Evolutionary conservation across 345 rosid genomes (phyloP).

Genomic region (Capsella bursapastoris): DNA sequence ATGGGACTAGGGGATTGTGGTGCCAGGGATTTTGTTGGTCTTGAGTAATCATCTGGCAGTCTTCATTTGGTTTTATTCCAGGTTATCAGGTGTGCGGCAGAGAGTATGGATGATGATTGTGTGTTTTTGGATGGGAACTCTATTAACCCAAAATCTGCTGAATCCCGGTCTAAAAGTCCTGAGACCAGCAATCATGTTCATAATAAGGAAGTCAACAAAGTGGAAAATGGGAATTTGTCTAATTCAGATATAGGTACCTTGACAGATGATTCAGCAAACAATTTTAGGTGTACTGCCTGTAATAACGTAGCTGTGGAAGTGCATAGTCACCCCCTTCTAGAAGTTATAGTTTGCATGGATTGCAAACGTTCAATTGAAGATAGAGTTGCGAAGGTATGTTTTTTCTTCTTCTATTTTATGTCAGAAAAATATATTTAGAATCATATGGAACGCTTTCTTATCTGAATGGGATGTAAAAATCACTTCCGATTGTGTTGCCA

Average conservation of each 20-base stretch:
- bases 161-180: constrained; percentile 32
- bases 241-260: constrained; percentile 51
- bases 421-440: constrained; percentile 13
- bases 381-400: constrained; percentile 74
- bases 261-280: constrained; percentile 45
- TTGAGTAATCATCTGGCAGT: constrained; percentile 27
- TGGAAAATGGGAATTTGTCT: constrained; percentile 46
- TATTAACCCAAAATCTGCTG: constrained; percentile 30
- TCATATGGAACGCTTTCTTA: constrained; percentile 26
- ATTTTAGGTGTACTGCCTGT: constrained; percentile 83
- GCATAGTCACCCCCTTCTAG: constrained; percentile 78
- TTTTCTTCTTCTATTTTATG: constrained; percentile 23
- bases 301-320: constrained; percentile 63
- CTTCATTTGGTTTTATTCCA: constrained; percentile 39
- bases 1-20: not conserved
- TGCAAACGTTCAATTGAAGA: constrained; percentile 76
- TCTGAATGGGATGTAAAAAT: constrained; percentile 6
- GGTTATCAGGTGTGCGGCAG: constrained; percentile 44
- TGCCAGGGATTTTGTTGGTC: constrained; percentile 18
- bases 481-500: not conserved
- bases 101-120: constrained; percentile 45
- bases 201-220: constrained; percentile 30
- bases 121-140: constrained; percentile 38
- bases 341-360: constrained; percentile 84
- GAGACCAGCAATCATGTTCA: constrained; percentile 45